A percentile compares a stretch with the other conserved stretches of the same genome.
Evolutionary conservation across 345 rosid species (phyloP).

Genomic region (Hibiscus trionum): DNA sequence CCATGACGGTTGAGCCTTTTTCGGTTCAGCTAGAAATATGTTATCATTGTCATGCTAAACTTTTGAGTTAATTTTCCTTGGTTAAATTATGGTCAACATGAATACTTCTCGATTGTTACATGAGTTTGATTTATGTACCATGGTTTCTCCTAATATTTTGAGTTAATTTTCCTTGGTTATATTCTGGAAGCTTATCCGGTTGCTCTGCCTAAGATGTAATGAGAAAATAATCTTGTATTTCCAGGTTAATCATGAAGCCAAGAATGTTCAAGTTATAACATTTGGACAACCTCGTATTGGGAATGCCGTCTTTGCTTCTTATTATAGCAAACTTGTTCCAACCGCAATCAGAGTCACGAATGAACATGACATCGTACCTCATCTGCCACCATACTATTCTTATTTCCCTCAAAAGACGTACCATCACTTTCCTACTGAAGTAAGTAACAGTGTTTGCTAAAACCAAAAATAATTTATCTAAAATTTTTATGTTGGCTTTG

Average conservation of each 20-base stretch:
- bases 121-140: not conserved
- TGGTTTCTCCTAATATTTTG: not conserved
- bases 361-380: slow-evolving; percentile 85
- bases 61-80: too few relatives aligned
- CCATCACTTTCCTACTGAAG: slow-evolving; percentile 97
- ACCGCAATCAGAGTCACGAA: slow-evolving; percentile 65
- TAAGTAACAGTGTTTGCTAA: slow-evolving; percentile 15
- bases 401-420: slow-evolving; percentile 77
- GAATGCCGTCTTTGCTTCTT: slow-evolving; percentile 76
- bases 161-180: not conserved
- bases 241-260: slow-evolving; percentile 65
- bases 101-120: not conserved
- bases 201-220: not conserved
- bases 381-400: slow-evolving; percentile 75
- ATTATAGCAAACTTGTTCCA: slow-evolving; percentile 60
- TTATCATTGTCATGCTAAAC: not conserved
- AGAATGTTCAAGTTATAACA: slow-evolving; percentile 65
- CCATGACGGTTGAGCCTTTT: not conserved
- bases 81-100: not conserved
- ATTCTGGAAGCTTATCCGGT: slow-evolving; percentile 1
- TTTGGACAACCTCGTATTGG: slow-evolving; percentile 99
- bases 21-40: not conserved
- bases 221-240: slow-evolving; percentile 2
- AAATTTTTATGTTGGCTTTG: not conserved
- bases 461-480: not conserved